phyloP scores from a whole-genome alignment of 129 eudicot genomes.

The Escallonia herrerae region DNA sequence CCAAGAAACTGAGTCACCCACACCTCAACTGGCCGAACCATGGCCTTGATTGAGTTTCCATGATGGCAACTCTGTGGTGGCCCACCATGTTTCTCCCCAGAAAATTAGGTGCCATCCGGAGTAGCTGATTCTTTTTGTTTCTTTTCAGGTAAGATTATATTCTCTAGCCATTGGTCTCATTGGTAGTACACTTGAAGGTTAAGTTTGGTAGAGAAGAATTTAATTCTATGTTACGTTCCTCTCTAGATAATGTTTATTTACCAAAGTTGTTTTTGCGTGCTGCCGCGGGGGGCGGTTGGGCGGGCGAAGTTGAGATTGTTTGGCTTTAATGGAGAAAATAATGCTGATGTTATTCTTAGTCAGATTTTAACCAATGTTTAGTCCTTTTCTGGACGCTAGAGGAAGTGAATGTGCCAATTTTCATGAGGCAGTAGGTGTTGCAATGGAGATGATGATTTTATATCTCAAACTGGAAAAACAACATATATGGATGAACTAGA shows the following conservation, averaged over 20 bases:
- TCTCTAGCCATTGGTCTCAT: background rate
- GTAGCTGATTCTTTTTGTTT: background rate
- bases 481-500: no score
- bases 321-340: no score
- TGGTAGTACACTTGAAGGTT: background rate
- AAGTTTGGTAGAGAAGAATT: background rate
- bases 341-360: conserved; percentile 17
- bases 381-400: conserved; percentile 6
- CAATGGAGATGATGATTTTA: background rate
- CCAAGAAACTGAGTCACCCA: conserved; percentile 23
- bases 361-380: conserved; percentile 9
- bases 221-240: background rate
- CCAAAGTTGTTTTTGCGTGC: background rate
- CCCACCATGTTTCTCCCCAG: conserved; percentile 10
- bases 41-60: conserved; percentile 1
- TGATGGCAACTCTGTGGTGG: conserved; percentile 18
- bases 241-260: background rate
- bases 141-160: no score
- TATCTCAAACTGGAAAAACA: no score
- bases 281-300: no score
- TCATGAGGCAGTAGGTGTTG: background rate
- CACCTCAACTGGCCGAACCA: conserved; percentile 34
- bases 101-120: background rate
- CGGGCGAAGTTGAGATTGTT: no score
- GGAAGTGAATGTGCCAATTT: background rate